phyloP scores from a whole-genome alignment of 2,329 filamentous ascomycete species.

The Claviceps sp. region DNA sequence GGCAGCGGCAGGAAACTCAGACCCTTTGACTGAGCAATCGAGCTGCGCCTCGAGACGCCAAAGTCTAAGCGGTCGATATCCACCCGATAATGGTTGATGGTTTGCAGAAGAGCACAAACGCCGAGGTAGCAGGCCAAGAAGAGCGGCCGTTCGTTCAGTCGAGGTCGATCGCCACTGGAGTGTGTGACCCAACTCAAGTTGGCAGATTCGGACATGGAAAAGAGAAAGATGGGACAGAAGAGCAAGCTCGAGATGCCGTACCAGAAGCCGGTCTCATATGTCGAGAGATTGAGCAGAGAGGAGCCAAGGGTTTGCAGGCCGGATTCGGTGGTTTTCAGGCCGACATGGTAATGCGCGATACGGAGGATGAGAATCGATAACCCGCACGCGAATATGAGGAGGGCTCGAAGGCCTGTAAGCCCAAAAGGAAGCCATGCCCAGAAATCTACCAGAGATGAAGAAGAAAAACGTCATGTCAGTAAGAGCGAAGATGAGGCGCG shows the following conservation, averaged over 20 bases:
- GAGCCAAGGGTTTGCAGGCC: conserved; percentile 49
- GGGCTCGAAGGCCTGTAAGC: conserved; percentile 56
- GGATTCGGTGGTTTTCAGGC: conserved; percentile 56
- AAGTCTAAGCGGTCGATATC: conserved; percentile 57
- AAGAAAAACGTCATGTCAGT: not conserved
- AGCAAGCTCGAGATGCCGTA: conserved; percentile 67
- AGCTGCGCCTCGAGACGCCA: conserved; percentile 13
- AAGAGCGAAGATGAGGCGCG: not conserved
- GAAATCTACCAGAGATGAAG: conserved; percentile 37
- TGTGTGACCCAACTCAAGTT: conserved; percentile 63
- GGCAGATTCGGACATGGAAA: conserved; percentile 45
- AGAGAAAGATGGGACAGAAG: conserved; percentile 72
- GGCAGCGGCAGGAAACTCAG: conserved; percentile 15
- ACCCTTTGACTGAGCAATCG: conserved; percentile 11
- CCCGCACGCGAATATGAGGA: conserved; percentile 62
- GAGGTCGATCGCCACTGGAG: conserved; percentile 55
- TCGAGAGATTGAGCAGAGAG: conserved; percentile 43
- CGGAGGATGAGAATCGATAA: conserved; percentile 73
- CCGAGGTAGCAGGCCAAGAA: conserved; percentile 63
- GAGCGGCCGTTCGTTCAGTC: conserved; percentile 75
- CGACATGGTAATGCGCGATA: conserved; percentile 70
- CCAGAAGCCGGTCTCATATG: conserved; percentile 58
- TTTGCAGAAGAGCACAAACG: conserved; percentile 56
- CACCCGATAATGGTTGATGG: conserved; percentile 51
- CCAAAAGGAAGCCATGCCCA: conserved; percentile 84